Evolutionary conservation across 352 stramenopile genomes (phyloP).

Genomic region (Paralagenidium karlingii): DNA sequence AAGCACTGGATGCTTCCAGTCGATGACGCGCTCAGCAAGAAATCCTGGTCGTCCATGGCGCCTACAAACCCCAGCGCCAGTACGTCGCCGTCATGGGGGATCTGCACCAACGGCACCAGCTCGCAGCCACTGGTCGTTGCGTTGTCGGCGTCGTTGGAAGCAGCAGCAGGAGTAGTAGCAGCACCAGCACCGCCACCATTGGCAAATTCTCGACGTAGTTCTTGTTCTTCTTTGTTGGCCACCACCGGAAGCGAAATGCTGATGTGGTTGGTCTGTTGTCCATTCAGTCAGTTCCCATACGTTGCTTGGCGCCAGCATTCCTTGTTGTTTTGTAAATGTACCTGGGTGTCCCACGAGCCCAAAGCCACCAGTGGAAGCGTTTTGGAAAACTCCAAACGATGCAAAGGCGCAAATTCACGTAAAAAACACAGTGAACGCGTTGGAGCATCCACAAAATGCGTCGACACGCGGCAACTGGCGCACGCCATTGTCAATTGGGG

Average conservation of each 20-base stretch:
- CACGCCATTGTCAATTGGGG: no score
- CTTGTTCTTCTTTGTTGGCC: conserved; percentile 22
- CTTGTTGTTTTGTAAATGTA: no score
- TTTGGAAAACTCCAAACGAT: conserved; percentile 14
- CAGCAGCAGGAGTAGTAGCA: not conserved
- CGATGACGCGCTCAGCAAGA: conserved; percentile 51
- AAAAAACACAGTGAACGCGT: conserved; percentile 44
- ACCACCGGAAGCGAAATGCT: conserved; percentile 36
- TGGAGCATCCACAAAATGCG: conserved; percentile 55
- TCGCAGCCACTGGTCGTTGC: conserved; percentile 11
- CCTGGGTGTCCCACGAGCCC: conserved; percentile 45
- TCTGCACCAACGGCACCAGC: conserved; percentile 26
- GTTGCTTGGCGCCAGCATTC: no score
- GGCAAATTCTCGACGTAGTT: conserved; percentile 29
- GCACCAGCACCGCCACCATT: conserved; percentile 4
- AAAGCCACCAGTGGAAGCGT: conserved; percentile 39
- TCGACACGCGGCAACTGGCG: conserved; percentile 15
- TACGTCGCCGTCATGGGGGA: conserved; percentile 38
- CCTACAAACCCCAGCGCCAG: conserved; percentile 43
- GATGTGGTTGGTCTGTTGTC: conserved; percentile 26
- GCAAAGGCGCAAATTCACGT: conserved; percentile 24
- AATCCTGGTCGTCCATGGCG: conserved; percentile 18
- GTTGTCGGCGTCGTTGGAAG: not conserved
- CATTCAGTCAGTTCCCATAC: not conserved
- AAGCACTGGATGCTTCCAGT: conserved; percentile 30